Base-by-base conservation (phyloP, 192 early-diverging fungal species). In the Gigaspora rosea region DNA sequence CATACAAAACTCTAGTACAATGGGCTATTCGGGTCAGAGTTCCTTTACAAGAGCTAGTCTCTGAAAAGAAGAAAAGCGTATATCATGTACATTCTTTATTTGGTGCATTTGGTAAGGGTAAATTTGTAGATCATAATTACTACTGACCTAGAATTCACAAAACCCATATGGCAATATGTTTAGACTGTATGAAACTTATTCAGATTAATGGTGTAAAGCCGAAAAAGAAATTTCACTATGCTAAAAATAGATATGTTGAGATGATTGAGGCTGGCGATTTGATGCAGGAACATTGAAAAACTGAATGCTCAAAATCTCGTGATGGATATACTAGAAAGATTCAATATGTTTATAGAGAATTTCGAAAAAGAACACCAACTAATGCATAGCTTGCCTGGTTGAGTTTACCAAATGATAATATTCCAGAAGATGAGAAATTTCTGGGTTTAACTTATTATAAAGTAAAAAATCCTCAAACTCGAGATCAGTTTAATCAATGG, bases 361-460 rank as follows among this genome's bases (percentile, higher is more conserved):
- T 71, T n/a, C 70, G 57, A 71, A 27, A 57, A 54, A 71, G 6
- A 57, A 52, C 0, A 20, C 51, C 51, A 22, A 54, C 57, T 50
- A 71, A 71, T 71, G 51, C 70, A 71, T 11, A 46, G 22, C 70
- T 71, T 71, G 70, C 52, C 15, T 71, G 51, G 51, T 32, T 54
- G 32, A 71, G 70, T 22, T 71, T 71, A 56, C 0, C 27, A 33
- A 71, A 71, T 71, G 20, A 71, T 71, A 56, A 54, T 54, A 71
- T n/a, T 56, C 4, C 70, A 71, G 70, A 71, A 12, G 20, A 71
- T 71, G 54, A 56, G 22, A 71, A 71, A 33, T 71, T 71, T 71
- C 33, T 71, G 54, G 51, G 70, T 52, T 9, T 71, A 71, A 71
- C 50, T 33, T 16, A 0, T 3, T 7, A 33, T 11, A 54, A 71